phyloP scores from a whole-genome alignment of 2,329 filamentous ascomycete species.

The Phialophora expanda region DNA sequence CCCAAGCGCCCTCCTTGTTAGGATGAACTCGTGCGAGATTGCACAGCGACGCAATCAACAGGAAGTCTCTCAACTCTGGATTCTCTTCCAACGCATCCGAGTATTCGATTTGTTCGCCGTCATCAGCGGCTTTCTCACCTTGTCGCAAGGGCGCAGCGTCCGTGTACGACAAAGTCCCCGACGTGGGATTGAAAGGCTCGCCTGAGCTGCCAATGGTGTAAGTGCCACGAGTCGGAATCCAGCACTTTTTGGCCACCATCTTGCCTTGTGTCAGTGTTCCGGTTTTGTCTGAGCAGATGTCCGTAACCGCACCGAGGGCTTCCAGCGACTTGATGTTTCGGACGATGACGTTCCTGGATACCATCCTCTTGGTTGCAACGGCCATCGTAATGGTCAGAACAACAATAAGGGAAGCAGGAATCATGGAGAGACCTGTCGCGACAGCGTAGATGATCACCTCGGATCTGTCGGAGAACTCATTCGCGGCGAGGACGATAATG shows the following conservation, averaged over 20 bases:
- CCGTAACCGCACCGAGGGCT: slow-evolving; percentile 62
- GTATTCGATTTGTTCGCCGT: slow-evolving; percentile 28
- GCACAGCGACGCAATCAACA: slow-evolving; percentile 68
- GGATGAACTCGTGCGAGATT: slow-evolving; percentile 69
- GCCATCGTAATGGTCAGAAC: slow-evolving; percentile 68
- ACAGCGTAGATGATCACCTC: slow-evolving; percentile 71
- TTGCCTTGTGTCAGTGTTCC: slow-evolving; percentile 65
- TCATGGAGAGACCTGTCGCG: slow-evolving; percentile 64
- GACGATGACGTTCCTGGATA: slow-evolving; percentile 58
- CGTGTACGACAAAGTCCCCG: slow-evolving; percentile 54
- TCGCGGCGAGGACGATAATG: slow-evolving; percentile 71
- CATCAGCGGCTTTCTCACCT: slow-evolving; percentile 41
- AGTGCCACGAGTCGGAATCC: slow-evolving; percentile 63
- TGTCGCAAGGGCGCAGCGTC: background rate
- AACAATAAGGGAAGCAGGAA: slow-evolving; percentile 64
- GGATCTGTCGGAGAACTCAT: slow-evolving; percentile 59
- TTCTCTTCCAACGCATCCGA: slow-evolving; percentile 49
- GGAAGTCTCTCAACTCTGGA: slow-evolving; percentile 58
- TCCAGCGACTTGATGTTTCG: slow-evolving; percentile 58
- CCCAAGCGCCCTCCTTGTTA: slow-evolving; percentile 61
- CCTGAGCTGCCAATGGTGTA: slow-evolving; percentile 62
- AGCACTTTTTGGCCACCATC: slow-evolving; percentile 67
- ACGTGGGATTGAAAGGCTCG: slow-evolving; percentile 63
- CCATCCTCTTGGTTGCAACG: slow-evolving; percentile 60
- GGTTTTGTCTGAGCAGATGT: slow-evolving; percentile 57